Evolutionary conservation across 306 rosid genomes (phyloP).

Genomic region (Malus domestica): DNA sequence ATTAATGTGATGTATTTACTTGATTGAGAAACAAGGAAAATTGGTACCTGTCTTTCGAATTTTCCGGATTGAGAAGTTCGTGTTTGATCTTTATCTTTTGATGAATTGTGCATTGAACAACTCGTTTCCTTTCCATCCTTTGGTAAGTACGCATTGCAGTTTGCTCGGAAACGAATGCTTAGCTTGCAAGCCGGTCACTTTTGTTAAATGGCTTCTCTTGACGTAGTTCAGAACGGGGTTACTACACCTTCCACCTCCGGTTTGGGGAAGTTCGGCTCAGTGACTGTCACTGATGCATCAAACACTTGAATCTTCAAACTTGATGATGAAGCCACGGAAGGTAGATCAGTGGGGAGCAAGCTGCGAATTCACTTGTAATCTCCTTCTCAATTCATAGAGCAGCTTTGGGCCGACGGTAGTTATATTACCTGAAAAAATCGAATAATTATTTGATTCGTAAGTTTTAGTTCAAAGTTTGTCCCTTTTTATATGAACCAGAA

Average conservation of each 20-base stretch:
- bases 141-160: too few relatives aligned
- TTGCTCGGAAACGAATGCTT: too few relatives aligned
- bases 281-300: background rate
- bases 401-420: constrained; percentile 19
- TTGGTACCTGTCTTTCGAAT: constrained; percentile 1
- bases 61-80: background rate
- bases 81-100: background rate
- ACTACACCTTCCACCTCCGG: background rate
- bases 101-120: background rate
- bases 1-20: background rate
- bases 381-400: constrained; percentile 7
- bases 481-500: background rate
- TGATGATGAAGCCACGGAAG: background rate
- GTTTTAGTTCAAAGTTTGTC: background rate
- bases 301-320: background rate
- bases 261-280: background rate
- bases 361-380: background rate
- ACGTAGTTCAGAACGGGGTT: background rate
- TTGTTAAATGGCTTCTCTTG: background rate
- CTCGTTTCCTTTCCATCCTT: too few relatives aligned
- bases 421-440: constrained; percentile 10
- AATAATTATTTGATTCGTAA: background rate
- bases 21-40: background rate
- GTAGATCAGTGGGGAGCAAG: background rate
- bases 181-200: too few relatives aligned